These are phyloP conservation scores for Cornus kousa DNA, from an alignment of 148 eudicot genomes.

Conservation along the genomic window DNA sequence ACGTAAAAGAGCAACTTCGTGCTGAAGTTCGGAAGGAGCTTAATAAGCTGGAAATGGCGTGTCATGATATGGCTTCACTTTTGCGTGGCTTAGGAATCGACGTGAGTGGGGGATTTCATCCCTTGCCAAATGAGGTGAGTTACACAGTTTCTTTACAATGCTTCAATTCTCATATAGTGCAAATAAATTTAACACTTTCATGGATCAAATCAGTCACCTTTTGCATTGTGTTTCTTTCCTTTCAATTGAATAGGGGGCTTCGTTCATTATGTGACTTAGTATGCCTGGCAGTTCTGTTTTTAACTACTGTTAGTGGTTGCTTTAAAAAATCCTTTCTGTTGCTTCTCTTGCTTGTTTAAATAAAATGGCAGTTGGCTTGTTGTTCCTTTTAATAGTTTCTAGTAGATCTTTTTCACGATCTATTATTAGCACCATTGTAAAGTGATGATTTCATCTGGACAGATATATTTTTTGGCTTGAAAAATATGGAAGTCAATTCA, in stretches of 20 bases:
- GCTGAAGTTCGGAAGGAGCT: slow-evolving; percentile 56
- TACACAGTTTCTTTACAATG: neutral
- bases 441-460: neutral
- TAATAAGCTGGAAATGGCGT: slow-evolving; percentile 39
- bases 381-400: neutral
- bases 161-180: neutral
- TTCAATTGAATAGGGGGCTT: neutral
- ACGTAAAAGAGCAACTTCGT: slow-evolving; percentile 67
- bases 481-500: no score
- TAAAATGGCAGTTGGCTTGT: neutral
- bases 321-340: no score
- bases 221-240: neutral
- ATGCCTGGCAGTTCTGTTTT: neutral
- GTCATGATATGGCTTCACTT: slow-evolving; percentile 61
- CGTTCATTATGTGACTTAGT: slow-evolving; percentile 5
- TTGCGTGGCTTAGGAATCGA: slow-evolving; percentile 60
- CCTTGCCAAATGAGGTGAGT: slow-evolving; percentile 61
- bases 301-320: neutral
- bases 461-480: no score
- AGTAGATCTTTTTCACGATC: neutral
- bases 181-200: slow-evolving; percentile 3
- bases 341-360: neutral
- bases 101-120: slow-evolving; percentile 37
- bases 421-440: neutral
- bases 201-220: neutral